Evolutionary conservation across 148 eudicot genomes (phyloP).

Genomic region (Amaranthus hypochondriacus): DNA sequence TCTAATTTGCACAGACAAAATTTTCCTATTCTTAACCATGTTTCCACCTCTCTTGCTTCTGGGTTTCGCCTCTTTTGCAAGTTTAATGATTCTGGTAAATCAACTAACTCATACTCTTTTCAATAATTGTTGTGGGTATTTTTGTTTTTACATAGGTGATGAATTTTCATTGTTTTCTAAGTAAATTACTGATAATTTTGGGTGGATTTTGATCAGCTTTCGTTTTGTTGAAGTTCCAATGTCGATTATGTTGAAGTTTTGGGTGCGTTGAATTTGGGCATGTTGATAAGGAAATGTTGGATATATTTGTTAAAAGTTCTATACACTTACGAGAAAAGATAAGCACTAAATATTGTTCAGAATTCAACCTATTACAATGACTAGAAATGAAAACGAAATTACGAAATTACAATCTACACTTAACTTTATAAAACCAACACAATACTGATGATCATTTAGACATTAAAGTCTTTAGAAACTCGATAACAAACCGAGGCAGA

Average conservation of each 20-base stretch:
- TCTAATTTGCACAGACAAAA: constrained; percentile 1
- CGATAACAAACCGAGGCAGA: too few relatives aligned
- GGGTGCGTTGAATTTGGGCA: neutral
- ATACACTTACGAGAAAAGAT: too few relatives aligned
- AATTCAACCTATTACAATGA: too few relatives aligned
- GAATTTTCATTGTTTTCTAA: neutral
- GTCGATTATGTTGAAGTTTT: neutral
- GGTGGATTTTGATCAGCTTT: neutral
- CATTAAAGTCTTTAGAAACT: too few relatives aligned
- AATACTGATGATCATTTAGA: too few relatives aligned
- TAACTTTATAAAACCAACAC: too few relatives aligned
- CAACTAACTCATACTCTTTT: constrained; percentile 1
- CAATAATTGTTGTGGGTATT: neutral
- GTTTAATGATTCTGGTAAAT: constrained; percentile 36
- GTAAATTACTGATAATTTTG: neutral
- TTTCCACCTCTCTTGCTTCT: constrained; percentile 15
- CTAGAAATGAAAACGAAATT: too few relatives aligned
- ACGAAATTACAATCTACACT: too few relatives aligned
- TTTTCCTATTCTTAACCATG: constrained; percentile 6
- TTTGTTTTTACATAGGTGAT: neutral
- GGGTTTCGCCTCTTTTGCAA: constrained; percentile 36
- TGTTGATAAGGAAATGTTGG: neutral
- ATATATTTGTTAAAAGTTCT: too few relatives aligned
- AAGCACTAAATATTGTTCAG: too few relatives aligned
- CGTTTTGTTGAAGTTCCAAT: neutral